Conservation (phyloP, 805 yeast genomes). For the Starmerella potacharoeniae region DNA sequence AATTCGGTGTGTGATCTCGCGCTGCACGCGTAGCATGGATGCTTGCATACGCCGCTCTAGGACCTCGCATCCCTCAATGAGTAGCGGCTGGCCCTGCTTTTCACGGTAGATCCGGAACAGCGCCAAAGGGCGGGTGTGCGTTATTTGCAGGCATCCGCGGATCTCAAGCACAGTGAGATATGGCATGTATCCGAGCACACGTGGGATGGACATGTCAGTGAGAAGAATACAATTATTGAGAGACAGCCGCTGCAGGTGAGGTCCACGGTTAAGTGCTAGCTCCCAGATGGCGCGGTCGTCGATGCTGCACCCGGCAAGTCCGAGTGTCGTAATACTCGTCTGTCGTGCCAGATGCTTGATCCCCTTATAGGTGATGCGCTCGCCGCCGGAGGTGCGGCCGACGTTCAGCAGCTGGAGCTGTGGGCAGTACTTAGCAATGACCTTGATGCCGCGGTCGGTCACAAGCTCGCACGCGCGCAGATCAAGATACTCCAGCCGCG, state of each 20-base stretch:
- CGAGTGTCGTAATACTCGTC: slow-evolving; percentile 57
- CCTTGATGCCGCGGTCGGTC: slow-evolving; percentile 62
- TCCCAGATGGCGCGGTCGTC: slow-evolving; percentile 76
- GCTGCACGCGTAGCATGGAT: slow-evolving; percentile 50
- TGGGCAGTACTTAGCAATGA: slow-evolving; percentile 51
- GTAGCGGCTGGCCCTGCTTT: slow-evolving; percentile 35
- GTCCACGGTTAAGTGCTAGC: slow-evolving; percentile 45
- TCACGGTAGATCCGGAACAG: slow-evolving; percentile 42
- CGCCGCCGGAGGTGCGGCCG: slow-evolving; percentile 65
- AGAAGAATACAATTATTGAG: slow-evolving; percentile 58
- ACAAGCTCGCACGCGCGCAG: slow-evolving; percentile 73
- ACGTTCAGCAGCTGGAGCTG: slow-evolving; percentile 52
- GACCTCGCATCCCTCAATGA: slow-evolving; percentile 70
- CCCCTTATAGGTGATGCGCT: slow-evolving; percentile 59
- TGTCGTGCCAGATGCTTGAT: slow-evolving; percentile 45
- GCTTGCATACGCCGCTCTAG: slow-evolving; percentile 47
- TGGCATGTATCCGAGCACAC: slow-evolving; percentile 42
- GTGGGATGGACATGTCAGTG: slow-evolving; percentile 49
- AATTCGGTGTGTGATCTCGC: slow-evolving; percentile 43
- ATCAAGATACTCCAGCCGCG: slow-evolving; percentile 54
- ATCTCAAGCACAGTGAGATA: slow-evolving; percentile 66
- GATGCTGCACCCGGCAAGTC: slow-evolving; percentile 78
- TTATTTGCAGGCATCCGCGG: slow-evolving; percentile 46
- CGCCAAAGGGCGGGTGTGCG: slow-evolving; percentile 53
- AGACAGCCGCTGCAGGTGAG: slow-evolving; percentile 50